A percentile compares a stretch with the other conserved stretches of the same genome.
Evolutionary conservation across 805 yeast species (phyloP).

Genomic region (Blastobotrys robertii): DNA sequence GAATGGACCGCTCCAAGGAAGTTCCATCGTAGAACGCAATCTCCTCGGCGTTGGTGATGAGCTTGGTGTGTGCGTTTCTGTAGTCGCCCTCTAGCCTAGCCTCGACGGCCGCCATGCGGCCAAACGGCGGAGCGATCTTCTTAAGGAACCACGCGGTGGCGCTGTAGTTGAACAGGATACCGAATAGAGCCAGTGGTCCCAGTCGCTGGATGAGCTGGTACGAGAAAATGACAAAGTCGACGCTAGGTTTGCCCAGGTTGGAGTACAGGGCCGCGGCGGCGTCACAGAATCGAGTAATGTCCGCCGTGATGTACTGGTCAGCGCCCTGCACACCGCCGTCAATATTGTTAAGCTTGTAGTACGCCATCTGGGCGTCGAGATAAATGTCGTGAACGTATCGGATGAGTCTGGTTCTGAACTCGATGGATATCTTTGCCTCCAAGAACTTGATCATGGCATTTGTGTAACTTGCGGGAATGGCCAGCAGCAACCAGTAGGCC

Average conservation of each 20-base stretch:
- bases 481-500: slow-evolving; percentile 79
- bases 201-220: slow-evolving; percentile 74
- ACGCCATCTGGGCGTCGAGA: slow-evolving; percentile 68
- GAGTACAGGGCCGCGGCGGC: slow-evolving; percentile 78
- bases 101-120: slow-evolving; percentile 58
- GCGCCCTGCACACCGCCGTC: slow-evolving; percentile 51
- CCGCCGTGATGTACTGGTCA: slow-evolving; percentile 82
- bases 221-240: slow-evolving; percentile 76
- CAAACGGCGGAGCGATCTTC: slow-evolving; percentile 74
- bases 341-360: slow-evolving; percentile 65
- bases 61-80: slow-evolving; percentile 73
- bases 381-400: slow-evolving; percentile 88
- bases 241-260: slow-evolving; percentile 82
- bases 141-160: slow-evolving; percentile 68
- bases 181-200: slow-evolving; percentile 78
- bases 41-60: slow-evolving; percentile 85
- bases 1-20: slow-evolving; percentile 59
- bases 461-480: slow-evolving; percentile 87
- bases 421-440: slow-evolving; percentile 65
- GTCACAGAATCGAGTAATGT: slow-evolving; percentile 69
- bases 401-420: slow-evolving; percentile 73
- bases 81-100: slow-evolving; percentile 82
- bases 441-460: slow-evolving; percentile 81
- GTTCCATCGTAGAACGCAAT: slow-evolving; percentile 92
- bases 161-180: slow-evolving; percentile 73